phyloP scores from a whole-genome alignment of 495 filamentous ascomycete genomes.

The Neurospora sp. region DNA sequence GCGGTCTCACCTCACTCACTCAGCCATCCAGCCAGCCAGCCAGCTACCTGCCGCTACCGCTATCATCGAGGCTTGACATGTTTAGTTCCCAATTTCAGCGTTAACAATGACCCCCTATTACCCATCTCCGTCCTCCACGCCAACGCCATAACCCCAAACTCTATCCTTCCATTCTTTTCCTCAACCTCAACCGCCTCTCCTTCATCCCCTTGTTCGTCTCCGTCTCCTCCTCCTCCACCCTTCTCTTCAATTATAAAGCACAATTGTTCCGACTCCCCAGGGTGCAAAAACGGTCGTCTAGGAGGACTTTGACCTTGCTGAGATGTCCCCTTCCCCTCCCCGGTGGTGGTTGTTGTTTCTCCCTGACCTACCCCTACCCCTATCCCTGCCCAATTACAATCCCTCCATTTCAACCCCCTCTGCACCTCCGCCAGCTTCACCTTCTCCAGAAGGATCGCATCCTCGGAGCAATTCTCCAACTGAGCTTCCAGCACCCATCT shows the following conservation, averaged over 20 bases:
- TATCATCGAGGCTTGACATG: conserved; percentile 11
- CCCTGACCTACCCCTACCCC: not conserved
- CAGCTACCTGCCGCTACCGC: not conserved
- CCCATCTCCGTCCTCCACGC: conserved; percentile 88
- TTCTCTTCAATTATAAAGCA: conserved; percentile 76
- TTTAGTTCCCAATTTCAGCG: conserved; percentile 63
- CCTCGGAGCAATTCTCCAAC: conserved; percentile 81
- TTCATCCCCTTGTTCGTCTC: conserved; percentile 27
- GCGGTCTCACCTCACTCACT: not conserved
- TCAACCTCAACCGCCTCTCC: conserved; percentile 21
- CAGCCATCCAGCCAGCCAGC: not conserved
- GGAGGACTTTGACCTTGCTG: not conserved
- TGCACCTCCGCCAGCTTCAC: conserved; percentile 39
- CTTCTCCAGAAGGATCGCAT: conserved; percentile 49
- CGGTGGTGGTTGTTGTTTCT: not conserved
- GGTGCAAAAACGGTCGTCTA: conserved; percentile 55
- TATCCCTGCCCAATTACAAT: conserved; percentile 40
- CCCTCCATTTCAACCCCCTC: conserved; percentile 32
- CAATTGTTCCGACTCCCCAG: conserved; percentile 82
- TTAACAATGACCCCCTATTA: conserved; percentile 75
- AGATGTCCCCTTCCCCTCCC: conserved; percentile 18
- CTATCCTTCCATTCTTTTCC: conserved; percentile 49
- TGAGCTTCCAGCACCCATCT: conserved; percentile 76
- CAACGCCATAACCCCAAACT: conserved; percentile 73
- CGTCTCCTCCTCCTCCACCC: conserved; percentile 7